phyloP scores from a whole-genome alignment of 352 stramenopile genomes.

The Elongisporangium prolatum region DNA sequence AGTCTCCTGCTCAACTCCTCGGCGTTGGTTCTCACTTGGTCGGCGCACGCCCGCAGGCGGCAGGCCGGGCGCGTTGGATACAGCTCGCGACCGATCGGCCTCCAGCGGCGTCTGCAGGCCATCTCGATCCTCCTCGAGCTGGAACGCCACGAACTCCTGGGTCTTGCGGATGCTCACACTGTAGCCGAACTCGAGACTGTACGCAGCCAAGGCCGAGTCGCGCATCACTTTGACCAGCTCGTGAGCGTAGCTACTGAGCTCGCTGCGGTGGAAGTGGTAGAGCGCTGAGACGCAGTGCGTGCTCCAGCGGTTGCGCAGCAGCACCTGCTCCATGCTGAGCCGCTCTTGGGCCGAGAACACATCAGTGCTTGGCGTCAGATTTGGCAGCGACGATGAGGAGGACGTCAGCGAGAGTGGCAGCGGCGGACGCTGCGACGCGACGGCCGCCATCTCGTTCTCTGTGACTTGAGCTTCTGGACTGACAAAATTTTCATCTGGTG shows the following conservation, averaged over 20 bases:
- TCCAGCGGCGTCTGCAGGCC: slow-evolving; percentile 1
- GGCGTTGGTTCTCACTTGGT: not conserved
- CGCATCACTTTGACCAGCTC: slow-evolving; percentile 64
- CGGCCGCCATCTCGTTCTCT: not conserved
- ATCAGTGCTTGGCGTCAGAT: not conserved
- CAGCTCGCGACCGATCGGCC: not conserved
- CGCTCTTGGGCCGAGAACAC: slow-evolving; percentile 9
- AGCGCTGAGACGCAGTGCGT: slow-evolving; percentile 62
- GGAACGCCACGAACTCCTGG: slow-evolving; percentile 45
- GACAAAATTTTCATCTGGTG: not conserved
- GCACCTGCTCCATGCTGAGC: slow-evolving; percentile 46
- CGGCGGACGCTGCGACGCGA: not conserved
- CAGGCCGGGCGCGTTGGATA: not conserved
- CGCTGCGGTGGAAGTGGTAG: slow-evolving; percentile 43
- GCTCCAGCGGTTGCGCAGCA: slow-evolving; percentile 46
- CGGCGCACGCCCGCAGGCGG: not conserved
- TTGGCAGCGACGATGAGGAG: not conserved
- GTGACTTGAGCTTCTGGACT: not conserved
- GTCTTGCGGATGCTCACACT: slow-evolving; percentile 55
- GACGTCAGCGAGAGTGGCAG: not conserved
- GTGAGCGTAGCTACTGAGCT: slow-evolving; percentile 53
- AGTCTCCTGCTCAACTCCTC: slow-evolving; percentile 4
- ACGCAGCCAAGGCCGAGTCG: slow-evolving; percentile 34
- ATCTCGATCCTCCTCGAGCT: slow-evolving; percentile 49
- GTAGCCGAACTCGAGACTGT: slow-evolving; percentile 54